phyloP scores from a whole-genome alignment of 768 basidiomycete species.

The Chalciporus sphaerocephalus region DNA sequence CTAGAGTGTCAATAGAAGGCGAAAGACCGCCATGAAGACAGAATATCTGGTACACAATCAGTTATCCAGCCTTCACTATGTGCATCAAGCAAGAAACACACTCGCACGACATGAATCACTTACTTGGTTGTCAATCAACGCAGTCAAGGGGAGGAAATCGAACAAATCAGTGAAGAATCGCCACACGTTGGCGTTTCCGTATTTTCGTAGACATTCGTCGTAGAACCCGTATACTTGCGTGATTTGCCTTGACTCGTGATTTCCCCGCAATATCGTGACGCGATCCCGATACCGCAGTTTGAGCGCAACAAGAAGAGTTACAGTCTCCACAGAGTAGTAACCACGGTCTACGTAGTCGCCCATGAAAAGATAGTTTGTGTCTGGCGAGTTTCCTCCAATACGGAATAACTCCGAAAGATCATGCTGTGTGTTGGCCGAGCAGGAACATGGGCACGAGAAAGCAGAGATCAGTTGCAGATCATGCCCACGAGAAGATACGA shows the following conservation, averaged over 20 bases:
- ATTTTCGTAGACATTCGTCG: slow-evolving; percentile 98
- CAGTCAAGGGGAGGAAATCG: slow-evolving; percentile 95
- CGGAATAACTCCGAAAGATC: slow-evolving; percentile 98
- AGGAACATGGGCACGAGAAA: slow-evolving; percentile 10
- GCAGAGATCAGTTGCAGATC: slow-evolving; percentile 25
- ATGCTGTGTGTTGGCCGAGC: slow-evolving; percentile 55
- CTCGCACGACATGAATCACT: slow-evolving; percentile 32
- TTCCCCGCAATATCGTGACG: slow-evolving; percentile 95
- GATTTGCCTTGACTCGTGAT: slow-evolving; percentile 99
- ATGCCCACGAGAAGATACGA: slow-evolving; percentile 40
- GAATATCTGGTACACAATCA: slow-evolving; percentile 69
- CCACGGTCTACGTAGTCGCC: slow-evolving; percentile 99
- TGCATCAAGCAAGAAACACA: not conserved
- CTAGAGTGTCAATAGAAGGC: slow-evolving; percentile 98
- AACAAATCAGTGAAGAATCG: slow-evolving; percentile 98
- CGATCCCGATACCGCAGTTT: slow-evolving; percentile 98
- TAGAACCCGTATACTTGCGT: slow-evolving; percentile 99
- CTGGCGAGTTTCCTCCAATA: slow-evolving; percentile 97
- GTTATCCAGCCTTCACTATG: not conserved
- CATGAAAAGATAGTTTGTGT: slow-evolving; percentile 99
- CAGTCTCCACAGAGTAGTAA: slow-evolving; percentile 99
- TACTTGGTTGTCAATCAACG: slow-evolving; percentile 98
- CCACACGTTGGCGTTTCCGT: slow-evolving; percentile 99
- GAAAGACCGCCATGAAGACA: slow-evolving; percentile 97
- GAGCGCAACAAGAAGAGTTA: slow-evolving; percentile 92